These are phyloP conservation scores for Trebouxia sp. DNA, from an alignment of 139 green algal species.

Conservation along the genomic window DNA sequence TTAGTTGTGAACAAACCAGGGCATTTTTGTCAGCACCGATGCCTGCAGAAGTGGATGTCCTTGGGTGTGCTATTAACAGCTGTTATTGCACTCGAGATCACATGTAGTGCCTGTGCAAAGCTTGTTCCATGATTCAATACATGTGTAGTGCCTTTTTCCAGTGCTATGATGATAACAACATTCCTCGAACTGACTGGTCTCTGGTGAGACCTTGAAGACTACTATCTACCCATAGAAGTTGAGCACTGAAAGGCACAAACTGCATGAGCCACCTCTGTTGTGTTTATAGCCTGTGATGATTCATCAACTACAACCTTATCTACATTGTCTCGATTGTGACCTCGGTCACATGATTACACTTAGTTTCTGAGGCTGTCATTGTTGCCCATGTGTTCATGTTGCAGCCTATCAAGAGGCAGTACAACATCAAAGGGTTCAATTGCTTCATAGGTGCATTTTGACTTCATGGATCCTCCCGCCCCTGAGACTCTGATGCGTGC, in stretches of 20 bases:
- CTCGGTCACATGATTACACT: slow-evolving; percentile 31
- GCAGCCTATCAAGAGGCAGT: not conserved
- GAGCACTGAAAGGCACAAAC: slow-evolving; percentile 40
- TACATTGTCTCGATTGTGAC: slow-evolving; percentile 61
- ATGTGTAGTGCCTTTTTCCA: too few relatives aligned
- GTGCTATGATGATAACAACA: slow-evolving; percentile 59
- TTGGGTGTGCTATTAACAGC: too few relatives aligned
- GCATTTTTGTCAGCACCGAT: too few relatives aligned
- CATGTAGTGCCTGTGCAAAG: too few relatives aligned
- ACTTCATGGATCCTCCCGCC: slow-evolving; percentile 99
- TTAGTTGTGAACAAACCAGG: too few relatives aligned
- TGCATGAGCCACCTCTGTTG: too few relatives aligned
- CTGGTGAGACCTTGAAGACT: slow-evolving; percentile 38
- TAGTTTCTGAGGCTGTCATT: slow-evolving; percentile 21
- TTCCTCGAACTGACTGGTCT: slow-evolving; percentile 74
- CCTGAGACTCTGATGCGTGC: slow-evolving; percentile 99
- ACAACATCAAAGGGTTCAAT: not conserved
- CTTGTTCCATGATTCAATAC: too few relatives aligned
- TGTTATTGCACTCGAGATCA: too few relatives aligned
- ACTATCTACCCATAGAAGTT: slow-evolving; percentile 75
- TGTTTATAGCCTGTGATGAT: slow-evolving; percentile 44
- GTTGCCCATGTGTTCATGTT: too few relatives aligned
- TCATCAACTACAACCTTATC: slow-evolving; percentile 48
- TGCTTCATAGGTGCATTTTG: slow-evolving; percentile 91
- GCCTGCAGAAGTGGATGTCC: too few relatives aligned